Conservation (phyloP, 768 basidiomycete genomes). For the Tricholomella constricta region DNA sequence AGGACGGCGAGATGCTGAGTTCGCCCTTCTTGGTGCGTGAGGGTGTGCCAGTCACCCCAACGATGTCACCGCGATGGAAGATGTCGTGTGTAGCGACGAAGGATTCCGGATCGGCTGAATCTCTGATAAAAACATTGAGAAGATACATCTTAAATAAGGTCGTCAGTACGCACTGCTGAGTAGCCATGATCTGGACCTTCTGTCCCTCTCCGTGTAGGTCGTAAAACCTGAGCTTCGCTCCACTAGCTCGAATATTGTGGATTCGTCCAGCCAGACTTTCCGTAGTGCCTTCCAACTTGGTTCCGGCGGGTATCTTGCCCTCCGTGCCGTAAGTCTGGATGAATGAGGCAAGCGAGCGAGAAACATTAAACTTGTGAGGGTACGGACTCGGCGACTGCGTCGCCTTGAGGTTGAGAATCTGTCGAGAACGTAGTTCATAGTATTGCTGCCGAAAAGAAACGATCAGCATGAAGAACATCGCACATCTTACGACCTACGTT, state of each 20-base stretch:
- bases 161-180: constrained; percentile 62
- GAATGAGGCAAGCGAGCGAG: constrained; percentile 71
- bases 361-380: constrained; percentile 98
- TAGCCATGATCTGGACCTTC: constrained; percentile 96
- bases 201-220: constrained; percentile 90
- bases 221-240: constrained; percentile 89
- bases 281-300: constrained; percentile 55
- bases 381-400: constrained; percentile 91
- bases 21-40: constrained; percentile 96
- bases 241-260: constrained; percentile 83
- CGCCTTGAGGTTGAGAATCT: constrained; percentile 82
- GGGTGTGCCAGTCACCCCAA: constrained; percentile 88
- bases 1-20: constrained; percentile 81
- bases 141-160: neutral
- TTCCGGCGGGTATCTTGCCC: constrained; percentile 67
- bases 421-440: constrained; percentile 88
- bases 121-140: constrained; percentile 39
- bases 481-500: constrained; percentile 61
- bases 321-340: constrained; percentile 73
- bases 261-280: constrained; percentile 88
- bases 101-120: constrained; percentile 59
- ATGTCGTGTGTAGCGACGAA: constrained; percentile 78
- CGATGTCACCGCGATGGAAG: constrained; percentile 95
- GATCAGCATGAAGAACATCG: constrained; percentile 3
- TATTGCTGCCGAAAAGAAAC: constrained; percentile 75